Percentiles rank a stretch among this genome's conserved stretches.
These are phyloP conservation scores for Eimeria sp. DNA, from an alignment of 169 alveolate genomes.

Conservation along the genomic window DNA sequence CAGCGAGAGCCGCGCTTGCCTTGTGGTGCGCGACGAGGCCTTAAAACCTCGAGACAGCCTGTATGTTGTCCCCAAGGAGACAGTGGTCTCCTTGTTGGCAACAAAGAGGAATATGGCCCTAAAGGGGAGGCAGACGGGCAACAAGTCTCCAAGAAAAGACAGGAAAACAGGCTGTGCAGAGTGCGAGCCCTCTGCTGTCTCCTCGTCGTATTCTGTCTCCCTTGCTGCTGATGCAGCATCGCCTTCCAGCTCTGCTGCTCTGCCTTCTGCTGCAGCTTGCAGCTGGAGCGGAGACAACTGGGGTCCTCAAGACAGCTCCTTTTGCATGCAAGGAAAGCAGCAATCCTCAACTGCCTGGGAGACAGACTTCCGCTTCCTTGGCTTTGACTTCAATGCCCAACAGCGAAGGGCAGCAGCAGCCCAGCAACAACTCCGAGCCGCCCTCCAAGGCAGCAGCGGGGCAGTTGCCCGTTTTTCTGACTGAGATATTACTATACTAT, in stretches of 20 bases:
- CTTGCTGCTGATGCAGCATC: background rate
- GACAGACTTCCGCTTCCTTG: slow-evolving; percentile 21
- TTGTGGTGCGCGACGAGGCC: too few relatives aligned
- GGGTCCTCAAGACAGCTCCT: background rate
- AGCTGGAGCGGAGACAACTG: background rate
- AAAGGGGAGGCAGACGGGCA: too few relatives aligned
- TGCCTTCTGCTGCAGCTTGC: background rate
- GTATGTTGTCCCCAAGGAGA: too few relatives aligned
- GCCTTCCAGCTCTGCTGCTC: too few relatives aligned
- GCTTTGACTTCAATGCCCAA: slow-evolving; percentile 7
- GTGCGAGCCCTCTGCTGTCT: background rate
- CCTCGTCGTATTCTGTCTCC: background rate
- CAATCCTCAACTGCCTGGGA: background rate
- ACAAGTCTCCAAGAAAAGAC: background rate
- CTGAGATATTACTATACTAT: too few relatives aligned
- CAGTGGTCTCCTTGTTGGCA: too few relatives aligned
- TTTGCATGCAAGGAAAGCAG: background rate
- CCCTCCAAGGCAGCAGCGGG: background rate
- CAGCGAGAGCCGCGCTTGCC: background rate
- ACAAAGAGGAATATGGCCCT: too few relatives aligned
- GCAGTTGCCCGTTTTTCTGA: too few relatives aligned
- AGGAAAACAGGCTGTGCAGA: background rate
- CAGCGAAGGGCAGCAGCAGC: background rate
- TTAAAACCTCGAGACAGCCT: too few relatives aligned
- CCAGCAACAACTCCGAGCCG: background rate